A percentile compares a stretch with the other conserved stretches of the same genome.
These are phyloP conservation scores for Cladosporium colombiae DNA, from an alignment of 2,329 filamentous ascomycete genomes.

Conservation along the genomic window DNA sequence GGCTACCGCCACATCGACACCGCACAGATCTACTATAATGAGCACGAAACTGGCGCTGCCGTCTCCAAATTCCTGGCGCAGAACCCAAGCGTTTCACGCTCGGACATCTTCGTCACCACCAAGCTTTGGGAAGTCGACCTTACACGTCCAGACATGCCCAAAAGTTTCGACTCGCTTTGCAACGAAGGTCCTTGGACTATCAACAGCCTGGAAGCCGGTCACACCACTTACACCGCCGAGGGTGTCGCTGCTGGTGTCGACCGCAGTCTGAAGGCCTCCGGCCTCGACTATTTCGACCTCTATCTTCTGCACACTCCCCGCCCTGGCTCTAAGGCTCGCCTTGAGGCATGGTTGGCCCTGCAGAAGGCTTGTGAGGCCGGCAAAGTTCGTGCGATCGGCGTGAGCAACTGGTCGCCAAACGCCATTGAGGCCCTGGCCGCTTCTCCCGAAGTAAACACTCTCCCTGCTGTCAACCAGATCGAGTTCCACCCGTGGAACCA, in stretches of 20 bases:
- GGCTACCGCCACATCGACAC: conserved; percentile 65
- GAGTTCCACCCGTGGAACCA: conserved; percentile 72
- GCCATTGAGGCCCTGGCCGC: conserved; percentile 51
- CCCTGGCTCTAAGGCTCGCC: conserved; percentile 66
- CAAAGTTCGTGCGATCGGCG: conserved; percentile 53
- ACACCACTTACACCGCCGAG: conserved; percentile 40
- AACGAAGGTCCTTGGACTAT: conserved; percentile 34
- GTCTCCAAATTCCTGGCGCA: conserved; percentile 56
- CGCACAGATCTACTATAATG: conserved; percentile 68
- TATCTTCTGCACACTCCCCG: conserved; percentile 80
- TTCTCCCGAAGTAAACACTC: conserved; percentile 19
- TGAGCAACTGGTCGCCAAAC: conserved; percentile 51
- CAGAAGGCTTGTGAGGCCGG: conserved; percentile 59
- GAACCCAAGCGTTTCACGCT: conserved; percentile 65
- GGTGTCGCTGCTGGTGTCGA: conserved; percentile 60
- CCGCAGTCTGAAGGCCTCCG: conserved; percentile 70
- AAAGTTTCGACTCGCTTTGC: conserved; percentile 22
- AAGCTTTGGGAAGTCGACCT: conserved; percentile 42
- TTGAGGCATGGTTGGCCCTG: conserved; percentile 73
- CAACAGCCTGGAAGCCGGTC: conserved; percentile 41
- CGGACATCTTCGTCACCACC: conserved; percentile 65
- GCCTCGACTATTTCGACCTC: conserved; percentile 79
- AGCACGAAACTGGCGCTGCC: conserved; percentile 39
- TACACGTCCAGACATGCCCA: conserved; percentile 24
- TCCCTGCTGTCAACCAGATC: conserved; percentile 52